Conservation (phyloP, 2,329 filamentous ascomycete species). For the Simplicillium sp. region DNA sequence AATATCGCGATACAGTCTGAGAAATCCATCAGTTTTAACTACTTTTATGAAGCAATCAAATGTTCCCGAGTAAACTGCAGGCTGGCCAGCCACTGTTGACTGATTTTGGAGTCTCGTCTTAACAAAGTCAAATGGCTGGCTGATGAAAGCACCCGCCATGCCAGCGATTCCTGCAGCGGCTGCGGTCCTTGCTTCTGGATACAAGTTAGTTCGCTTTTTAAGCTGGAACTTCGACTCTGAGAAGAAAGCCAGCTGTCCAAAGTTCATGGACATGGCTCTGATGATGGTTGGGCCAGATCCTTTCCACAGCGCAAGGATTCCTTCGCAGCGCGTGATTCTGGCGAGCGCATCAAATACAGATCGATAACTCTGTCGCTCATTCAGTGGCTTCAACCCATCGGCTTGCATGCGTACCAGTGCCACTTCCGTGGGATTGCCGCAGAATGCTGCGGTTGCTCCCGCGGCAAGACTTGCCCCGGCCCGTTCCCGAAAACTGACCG, state of each 20-base stretch:
- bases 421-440: conserved; percentile 33
- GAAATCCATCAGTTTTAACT: conserved; percentile 51
- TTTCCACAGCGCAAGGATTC: conserved; percentile 8
- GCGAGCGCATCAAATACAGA: conserved; percentile 9
- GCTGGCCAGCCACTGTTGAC: conserved; percentile 33
- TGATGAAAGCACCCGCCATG: conserved; percentile 63
- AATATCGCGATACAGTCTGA: conserved; percentile 63
- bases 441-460: conserved; percentile 57
- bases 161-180: conserved; percentile 57
- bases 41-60: conserved; percentile 58
- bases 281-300: conserved; percentile 9
- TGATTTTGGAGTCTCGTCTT: conserved; percentile 65
- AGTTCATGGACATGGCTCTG: conserved; percentile 12
- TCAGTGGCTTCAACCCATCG: conserved; percentile 15
- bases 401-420: conserved; percentile 16
- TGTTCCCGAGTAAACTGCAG: conserved; percentile 54
- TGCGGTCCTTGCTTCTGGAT: conserved; percentile 45
- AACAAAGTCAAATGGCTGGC: conserved; percentile 63
- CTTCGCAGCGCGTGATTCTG: conserved; percentile 9
- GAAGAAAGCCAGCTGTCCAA: conserved; percentile 13
- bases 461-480: conserved; percentile 55
- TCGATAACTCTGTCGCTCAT: conserved; percentile 8
- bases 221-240: conserved; percentile 11
- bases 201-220: conserved; percentile 22
- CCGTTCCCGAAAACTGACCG: conserved; percentile 55